Percentiles rank a stretch among this genome's conserved stretches.
phyloP scores from a whole-genome alignment of 805 yeast genomes.

The Starmerella sp. region DNA sequence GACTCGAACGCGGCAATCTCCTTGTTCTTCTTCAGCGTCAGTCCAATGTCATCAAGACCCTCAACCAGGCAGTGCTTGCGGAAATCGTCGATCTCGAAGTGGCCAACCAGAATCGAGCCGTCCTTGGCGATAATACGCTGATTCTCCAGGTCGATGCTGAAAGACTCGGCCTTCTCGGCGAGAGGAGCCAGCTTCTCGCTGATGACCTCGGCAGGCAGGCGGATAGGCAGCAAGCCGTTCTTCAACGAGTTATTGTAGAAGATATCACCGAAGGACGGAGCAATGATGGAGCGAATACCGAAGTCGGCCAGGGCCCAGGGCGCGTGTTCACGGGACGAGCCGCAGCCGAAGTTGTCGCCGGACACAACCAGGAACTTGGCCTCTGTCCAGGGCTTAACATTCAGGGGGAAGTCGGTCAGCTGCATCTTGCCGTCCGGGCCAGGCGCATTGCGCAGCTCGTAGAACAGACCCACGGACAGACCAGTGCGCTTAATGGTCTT shows the following conservation, averaged over 20 bases:
- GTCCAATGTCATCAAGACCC: constrained; percentile 94
- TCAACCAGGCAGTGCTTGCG: constrained; percentile 90
- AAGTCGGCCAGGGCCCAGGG: constrained; percentile 99
- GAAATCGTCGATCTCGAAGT: constrained; percentile 80
- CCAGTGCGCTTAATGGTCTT: constrained; percentile 98
- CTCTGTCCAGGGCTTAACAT: constrained; percentile 67
- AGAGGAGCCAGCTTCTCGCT: constrained; percentile 61
- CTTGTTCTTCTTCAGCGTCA: constrained; percentile 82
- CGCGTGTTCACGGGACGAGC: constrained; percentile 98
- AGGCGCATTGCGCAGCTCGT: constrained; percentile 70
- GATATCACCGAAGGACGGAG: constrained; percentile 97
- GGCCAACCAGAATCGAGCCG: constrained; percentile 64
- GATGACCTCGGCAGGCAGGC: constrained; percentile 73
- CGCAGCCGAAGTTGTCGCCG: constrained; percentile 98
- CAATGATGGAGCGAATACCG: constrained; percentile 90
- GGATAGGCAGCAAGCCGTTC: constrained; percentile 87
- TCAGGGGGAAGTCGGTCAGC: constrained; percentile 82
- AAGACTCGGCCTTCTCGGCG: constrained; percentile 58
- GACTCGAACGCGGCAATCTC: constrained; percentile 64
- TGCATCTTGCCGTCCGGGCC: constrained; percentile 44
- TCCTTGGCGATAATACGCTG: constrained; percentile 57
- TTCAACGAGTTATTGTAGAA: constrained; percentile 95
- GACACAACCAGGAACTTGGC: constrained; percentile 80
- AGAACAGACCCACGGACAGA: constrained; percentile 74
- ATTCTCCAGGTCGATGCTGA: constrained; percentile 75